A percentile compares a stretch with the other conserved stretches of the same genome.
Evolutionary conservation across 768 basidiomycete genomes (phyloP).

Genomic region (Tricholoma matsutake): DNA sequence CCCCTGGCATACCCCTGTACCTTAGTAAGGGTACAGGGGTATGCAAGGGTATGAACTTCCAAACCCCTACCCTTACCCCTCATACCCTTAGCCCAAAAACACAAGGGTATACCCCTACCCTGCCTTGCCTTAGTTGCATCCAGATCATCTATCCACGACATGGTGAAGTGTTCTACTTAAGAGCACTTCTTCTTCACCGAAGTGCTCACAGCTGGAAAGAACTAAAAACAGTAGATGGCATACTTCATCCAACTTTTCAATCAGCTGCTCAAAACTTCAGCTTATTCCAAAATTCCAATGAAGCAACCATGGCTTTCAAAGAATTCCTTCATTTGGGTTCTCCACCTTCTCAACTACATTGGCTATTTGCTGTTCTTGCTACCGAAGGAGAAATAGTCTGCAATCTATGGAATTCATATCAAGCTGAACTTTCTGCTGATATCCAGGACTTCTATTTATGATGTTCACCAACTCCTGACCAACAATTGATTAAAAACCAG

Average conservation of each 20-base stretch:
- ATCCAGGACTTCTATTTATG: neutral
- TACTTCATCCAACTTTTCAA: too few relatives aligned
- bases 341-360: slow-evolving; percentile 35
- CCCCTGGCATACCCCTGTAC: too few relatives aligned
- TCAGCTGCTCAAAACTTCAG: slow-evolving; percentile 15
- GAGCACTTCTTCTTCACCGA: slow-evolving; percentile 20
- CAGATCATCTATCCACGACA: slow-evolving; percentile 20
- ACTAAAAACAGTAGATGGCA: too few relatives aligned
- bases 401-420: too few relatives aligned
- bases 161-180: slow-evolving; percentile 35
- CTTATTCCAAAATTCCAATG: slow-evolving; percentile 13
- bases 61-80: too few relatives aligned
- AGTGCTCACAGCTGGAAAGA: slow-evolving; percentile 9
- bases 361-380: slow-evolving; percentile 37
- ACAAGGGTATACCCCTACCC: too few relatives aligned
- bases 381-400: slow-evolving; percentile 19
- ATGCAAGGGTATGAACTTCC: too few relatives aligned
- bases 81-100: too few relatives aligned
- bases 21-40: too few relatives aligned
- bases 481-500: neutral
- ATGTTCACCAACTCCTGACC: neutral
- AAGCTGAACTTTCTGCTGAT: slow-evolving; percentile 9
- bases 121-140: slow-evolving; percentile 24
- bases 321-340: slow-evolving; percentile 31
- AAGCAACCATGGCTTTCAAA: slow-evolving; percentile 24